These are phyloP conservation scores for Russula olivacea DNA, from an alignment of 768 basidiomycete genomes.

Conservation along the genomic window DNA sequence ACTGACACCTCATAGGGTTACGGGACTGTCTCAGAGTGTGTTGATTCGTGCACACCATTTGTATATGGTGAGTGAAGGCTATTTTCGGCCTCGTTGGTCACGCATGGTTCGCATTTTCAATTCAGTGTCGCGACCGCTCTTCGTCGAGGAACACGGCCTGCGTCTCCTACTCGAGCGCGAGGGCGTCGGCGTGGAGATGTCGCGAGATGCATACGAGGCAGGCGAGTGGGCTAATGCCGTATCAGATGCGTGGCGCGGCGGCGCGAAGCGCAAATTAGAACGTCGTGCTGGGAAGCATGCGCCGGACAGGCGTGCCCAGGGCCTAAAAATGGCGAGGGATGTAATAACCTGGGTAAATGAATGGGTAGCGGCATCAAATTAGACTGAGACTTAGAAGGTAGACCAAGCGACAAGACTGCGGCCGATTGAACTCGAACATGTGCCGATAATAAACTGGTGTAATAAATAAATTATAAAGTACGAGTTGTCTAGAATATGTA, in stretches of 20 bases:
- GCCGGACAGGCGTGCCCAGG: slow-evolving; percentile 40
- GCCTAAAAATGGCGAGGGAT: slow-evolving; percentile 40
- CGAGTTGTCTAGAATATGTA: too few relatives aligned
- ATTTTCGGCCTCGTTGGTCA: background rate
- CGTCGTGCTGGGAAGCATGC: slow-evolving; percentile 38
- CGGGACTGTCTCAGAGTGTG: slow-evolving; percentile 74
- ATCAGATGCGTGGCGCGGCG: slow-evolving; percentile 50
- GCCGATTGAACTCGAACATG: background rate
- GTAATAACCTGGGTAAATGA: slow-evolving; percentile 47
- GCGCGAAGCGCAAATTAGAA: slow-evolving; percentile 46
- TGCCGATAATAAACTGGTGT: background rate
- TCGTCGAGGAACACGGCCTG: slow-evolving; percentile 76
- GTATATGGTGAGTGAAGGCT: slow-evolving; percentile 51
- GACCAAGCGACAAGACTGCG: background rate
- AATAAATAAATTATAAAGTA: background rate
- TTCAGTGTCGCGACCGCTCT: slow-evolving; percentile 68
- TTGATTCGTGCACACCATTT: slow-evolving; percentile 71
- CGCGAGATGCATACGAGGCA: slow-evolving; percentile 57
- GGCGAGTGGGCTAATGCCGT: slow-evolving; percentile 65
- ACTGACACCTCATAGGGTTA: slow-evolving; percentile 50
- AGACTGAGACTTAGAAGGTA: slow-evolving; percentile 1
- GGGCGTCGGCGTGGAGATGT: slow-evolving; percentile 65
- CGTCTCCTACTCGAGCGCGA: slow-evolving; percentile 54
- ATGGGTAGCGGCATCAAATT: slow-evolving; percentile 25
- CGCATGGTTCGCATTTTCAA: slow-evolving; percentile 26